Base-by-base conservation (phyloP, 1,284 basidiomycete genomes). In the Malassezia sp. region DNA sequence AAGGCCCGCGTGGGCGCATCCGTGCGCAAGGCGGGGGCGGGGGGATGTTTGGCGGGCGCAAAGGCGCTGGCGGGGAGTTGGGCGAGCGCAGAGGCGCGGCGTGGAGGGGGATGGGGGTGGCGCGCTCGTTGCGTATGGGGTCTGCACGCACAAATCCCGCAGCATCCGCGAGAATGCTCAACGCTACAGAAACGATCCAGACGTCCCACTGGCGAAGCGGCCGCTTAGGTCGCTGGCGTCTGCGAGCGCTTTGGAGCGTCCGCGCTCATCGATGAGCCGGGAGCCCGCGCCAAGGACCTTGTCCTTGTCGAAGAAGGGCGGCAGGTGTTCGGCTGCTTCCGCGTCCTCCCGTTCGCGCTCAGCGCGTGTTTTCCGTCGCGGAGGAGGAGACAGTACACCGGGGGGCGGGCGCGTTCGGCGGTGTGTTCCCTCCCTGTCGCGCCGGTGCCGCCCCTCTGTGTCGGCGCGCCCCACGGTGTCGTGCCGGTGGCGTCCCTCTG, bases 261-360 rank as follows among this genome's bases (percentile, higher is more conserved):
- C 28, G 21, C 43, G 48, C 29, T 44, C 42, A 28, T 50, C 48
- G 37, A 50, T 44, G 20, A 45, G 36, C 11, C 48, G 48, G n/a
- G 47, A 38, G 10, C 46, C 46, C 5, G 36, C 41, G 15, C 47
- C 47, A 3, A 49, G 42, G 1, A 49, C 47, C 33, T 49, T 49
- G 41, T 49, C 47, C 35, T 39, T 43, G 34, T 49, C 47, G 12
- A 49, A 49, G 14, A 32, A 14, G 6, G 36, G 41, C 8, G 42
- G 10, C 12, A 32, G 23, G 28, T 39, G 22, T 10, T 42, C 21
- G 15, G 27, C 11, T 8, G 18, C 27, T 36, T 29, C 26, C 14
- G 33, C 35, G 23, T 49, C 47, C 21, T 38, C 41, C 22, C 24
- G 41, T 27, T 44, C 41, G n/a, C 47, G 47, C 30, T 49, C 28